Percentiles rank a stretch among this genome's conserved stretches.
phyloP scores from a whole-genome alignment of 75 land plant genomes.

The Pinus albicaulis region DNA sequence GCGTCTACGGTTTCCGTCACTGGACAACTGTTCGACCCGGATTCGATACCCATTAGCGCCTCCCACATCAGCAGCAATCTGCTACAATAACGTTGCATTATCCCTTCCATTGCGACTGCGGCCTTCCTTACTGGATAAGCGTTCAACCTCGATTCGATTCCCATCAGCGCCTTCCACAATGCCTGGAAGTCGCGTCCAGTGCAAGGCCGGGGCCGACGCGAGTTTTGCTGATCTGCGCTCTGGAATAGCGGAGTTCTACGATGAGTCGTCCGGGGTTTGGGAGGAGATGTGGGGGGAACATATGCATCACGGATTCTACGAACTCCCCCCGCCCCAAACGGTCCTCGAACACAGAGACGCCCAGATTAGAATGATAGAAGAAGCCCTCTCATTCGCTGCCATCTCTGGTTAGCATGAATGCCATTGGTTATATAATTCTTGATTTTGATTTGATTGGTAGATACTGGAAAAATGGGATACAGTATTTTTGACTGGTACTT shows the following conservation, averaged over 20 bases:
- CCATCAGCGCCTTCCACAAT: no score
- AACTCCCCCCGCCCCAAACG: slow-evolving; percentile 16
- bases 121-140: no score
- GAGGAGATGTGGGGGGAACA: slow-evolving; percentile 97
- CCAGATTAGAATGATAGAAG: slow-evolving; percentile 92
- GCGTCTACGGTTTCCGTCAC: no score
- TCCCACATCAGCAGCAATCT: no score
- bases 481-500: background rate
- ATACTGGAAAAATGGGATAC: background rate
- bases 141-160: no score
- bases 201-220: no score
- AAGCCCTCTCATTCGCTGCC: slow-evolving; percentile 75
- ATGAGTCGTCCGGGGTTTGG: slow-evolving; percentile 63
- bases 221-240: slow-evolving; percentile 8
- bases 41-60: no score
- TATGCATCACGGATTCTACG: slow-evolving; percentile 99
- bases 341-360: slow-evolving; percentile 67
- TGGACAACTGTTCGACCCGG: no score
- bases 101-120: no score
- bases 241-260: slow-evolving; percentile 78
- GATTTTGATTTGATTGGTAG: no score
- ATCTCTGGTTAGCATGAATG: slow-evolving; percentile 50
- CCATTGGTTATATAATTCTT: background rate
- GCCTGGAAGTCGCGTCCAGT: no score
- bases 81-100: no score